Base-by-base conservation (phyloP, 331 rosid species). In the Malus hybrid region DNA sequence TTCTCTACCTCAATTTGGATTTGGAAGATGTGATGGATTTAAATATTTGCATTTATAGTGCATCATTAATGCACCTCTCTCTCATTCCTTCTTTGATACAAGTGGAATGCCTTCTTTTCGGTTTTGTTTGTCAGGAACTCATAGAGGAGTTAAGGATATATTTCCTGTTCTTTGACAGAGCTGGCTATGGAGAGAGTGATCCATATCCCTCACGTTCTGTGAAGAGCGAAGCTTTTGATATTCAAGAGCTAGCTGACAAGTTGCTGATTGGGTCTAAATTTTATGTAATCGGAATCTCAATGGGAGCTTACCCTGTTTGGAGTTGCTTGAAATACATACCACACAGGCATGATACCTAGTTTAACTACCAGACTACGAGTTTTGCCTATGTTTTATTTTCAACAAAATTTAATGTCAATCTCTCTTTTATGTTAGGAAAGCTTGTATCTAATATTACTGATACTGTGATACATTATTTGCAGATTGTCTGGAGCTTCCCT, bases 151-250 rank as follows among this genome's bases (percentile, higher is more conserved):
- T 85, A 1, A 81, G 82, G 71, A 70, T 90, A 76, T 90, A 88
- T 73, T 82, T 90, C 20, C 80, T 93, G 50, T 50, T 28, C 81
- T 93, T 79, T 20, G 97, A 93, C 66, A 79, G 96, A 84, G 98
- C 97, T 27, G 96, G 98, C n/a, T 90, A 93, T 68, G 92, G 98
- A 42, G 98, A 93, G 18, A 93, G 97, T 66, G 97, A 93, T 74
- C 98, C 98, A 4, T 44, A 86, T 79, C 96, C 97, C 18, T 83
- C 76, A 16, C 96, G 97, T 15, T 81, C 93, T 1, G 96, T 85
- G 57, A 91, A 88, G 85, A 84, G 89, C 22, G 98, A 93, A 79
- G 96, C 97, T 20, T 88, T 80, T 79, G 97, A 93, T 75, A 85
- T 93, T 72, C 77, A 91, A 85, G 90, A 93, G 80, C 87, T 93